Base-by-base conservation (phyloP, 352 stramenopile genomes). In the Albugo laibachii region DNA sequence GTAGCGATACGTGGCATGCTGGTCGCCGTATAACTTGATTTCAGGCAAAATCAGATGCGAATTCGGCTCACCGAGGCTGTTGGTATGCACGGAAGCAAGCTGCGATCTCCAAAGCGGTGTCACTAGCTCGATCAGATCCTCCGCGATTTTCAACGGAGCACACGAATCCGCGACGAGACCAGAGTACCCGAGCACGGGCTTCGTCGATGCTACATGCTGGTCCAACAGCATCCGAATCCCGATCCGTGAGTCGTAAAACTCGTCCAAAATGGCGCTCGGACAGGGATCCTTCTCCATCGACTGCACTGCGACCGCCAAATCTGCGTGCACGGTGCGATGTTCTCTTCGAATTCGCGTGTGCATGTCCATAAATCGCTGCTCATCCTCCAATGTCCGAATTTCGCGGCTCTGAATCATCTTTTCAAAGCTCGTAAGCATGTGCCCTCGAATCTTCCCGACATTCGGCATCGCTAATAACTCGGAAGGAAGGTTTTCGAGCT, bases 221-320 rank as follows among this genome's bases (percentile, higher is more conserved):
- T 88, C 75, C 57, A 85, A 63, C 40, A 88, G 66, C 70, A 81
- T 84, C 41, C 75, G 72, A 45, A 85, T 83, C 48, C 72, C 66
- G 45, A 88, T 88, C 34, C 75, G 68, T 27, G 75, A 88, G 57
- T 81, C 83, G 59, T 88, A 88, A 44, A 88, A 85, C 46, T 68
- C 66, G 48, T 85, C 72, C 34, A 88, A 71, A 38, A 72, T 72
- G n/a, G 63, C 57, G 24, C 56, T 69, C 3, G 83, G 56, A 34
- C 70, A 52, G 0, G 68, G 75, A 42, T 83, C 65, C 50, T 67
- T 67, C 21, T 63, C 57, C 13, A 85, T 63, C 34, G 59, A 57
- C 41, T 70, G 54, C 16, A 88, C 62, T 11, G 72, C 75, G 14
- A 78, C 59, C 0, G 72, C 60, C 18, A 88, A 60, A 48, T 80